These are phyloP conservation scores for Raffaelea deltoideospora DNA, from an alignment of 2,329 filamentous ascomycete genomes.

Conservation along the genomic window DNA sequence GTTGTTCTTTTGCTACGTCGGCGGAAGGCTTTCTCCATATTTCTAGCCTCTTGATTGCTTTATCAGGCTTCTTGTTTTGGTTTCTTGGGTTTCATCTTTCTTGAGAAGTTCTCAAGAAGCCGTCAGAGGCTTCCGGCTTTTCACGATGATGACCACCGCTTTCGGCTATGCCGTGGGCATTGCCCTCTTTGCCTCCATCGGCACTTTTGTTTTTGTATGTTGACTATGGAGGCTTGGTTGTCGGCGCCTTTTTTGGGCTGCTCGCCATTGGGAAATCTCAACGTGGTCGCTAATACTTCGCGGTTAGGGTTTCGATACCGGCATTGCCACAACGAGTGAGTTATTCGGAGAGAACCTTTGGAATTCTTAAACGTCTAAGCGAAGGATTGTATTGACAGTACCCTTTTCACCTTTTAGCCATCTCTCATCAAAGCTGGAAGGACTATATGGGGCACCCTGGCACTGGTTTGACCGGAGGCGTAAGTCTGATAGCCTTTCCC, in stretches of 20 bases:
- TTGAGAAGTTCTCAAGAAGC: too few species aligned
- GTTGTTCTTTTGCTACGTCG: too few species aligned
- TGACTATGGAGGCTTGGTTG: too few species aligned
- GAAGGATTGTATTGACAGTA: too few species aligned
- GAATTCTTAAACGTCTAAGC: background rate
- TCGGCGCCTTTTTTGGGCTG: too few species aligned
- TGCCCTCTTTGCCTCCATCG: slow-evolving; percentile 40
- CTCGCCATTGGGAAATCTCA: background rate
- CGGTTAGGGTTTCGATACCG: slow-evolving; percentile 39
- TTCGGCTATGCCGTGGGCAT: slow-evolving; percentile 16
- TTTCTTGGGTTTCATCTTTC: too few species aligned
- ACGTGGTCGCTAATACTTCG: background rate
- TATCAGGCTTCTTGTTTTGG: too few species aligned
- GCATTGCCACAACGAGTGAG: slow-evolving; percentile 42
- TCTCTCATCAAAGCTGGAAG: slow-evolving; percentile 44
- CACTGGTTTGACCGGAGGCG: slow-evolving; percentile 36
- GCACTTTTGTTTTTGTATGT: slow-evolving; percentile 41
- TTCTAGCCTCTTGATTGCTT: too few species aligned
- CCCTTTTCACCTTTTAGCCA: too few species aligned
- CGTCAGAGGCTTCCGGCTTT: too few species aligned
- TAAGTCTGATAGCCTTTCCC: slow-evolving; percentile 9
- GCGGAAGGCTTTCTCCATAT: too few species aligned
- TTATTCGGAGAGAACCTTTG: background rate
- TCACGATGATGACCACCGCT: background rate
- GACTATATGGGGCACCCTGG: slow-evolving; percentile 42